A percentile compares a stretch with the other conserved stretches of the same genome.
Conservation (phyloP, 2,329 filamentous ascomycete species). For the Phoma sp. region DNA sequence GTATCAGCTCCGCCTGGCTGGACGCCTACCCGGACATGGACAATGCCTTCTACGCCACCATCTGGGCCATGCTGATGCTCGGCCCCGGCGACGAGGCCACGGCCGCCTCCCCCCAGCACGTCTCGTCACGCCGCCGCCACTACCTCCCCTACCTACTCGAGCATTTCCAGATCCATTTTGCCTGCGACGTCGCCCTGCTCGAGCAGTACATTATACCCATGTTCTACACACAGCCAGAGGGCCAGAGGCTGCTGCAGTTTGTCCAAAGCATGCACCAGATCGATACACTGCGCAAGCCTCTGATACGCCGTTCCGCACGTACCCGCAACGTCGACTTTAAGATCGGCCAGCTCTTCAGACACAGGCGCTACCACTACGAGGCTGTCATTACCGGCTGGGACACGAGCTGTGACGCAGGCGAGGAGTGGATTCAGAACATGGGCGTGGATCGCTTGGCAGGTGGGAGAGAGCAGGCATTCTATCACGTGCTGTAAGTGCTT, state of each 20-base stretch:
- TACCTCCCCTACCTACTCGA: constrained; percentile 70
- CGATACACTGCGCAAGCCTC: constrained; percentile 61
- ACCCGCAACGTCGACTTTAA: constrained; percentile 38
- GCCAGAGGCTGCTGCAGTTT: constrained; percentile 60
- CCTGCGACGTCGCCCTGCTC: constrained; percentile 75
- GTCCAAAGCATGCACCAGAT: constrained; percentile 62
- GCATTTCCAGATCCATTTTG: constrained; percentile 68
- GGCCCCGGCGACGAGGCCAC: constrained; percentile 37
- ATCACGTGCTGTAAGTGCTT: constrained; percentile 79
- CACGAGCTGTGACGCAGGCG: constrained; percentile 62
- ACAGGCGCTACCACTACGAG: constrained; percentile 78
- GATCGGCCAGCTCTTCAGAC: constrained; percentile 83
- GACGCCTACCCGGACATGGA: constrained; percentile 56
- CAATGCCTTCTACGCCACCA: constrained; percentile 71
- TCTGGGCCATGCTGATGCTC: constrained; percentile 69
- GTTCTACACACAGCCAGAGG: constrained; percentile 59
- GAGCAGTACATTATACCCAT: constrained; percentile 71
- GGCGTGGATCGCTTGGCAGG: constrained; percentile 64
- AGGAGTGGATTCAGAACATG: constrained; percentile 70
- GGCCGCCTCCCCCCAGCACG: constrained; percentile 18
- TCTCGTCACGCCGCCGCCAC: constrained; percentile 55
- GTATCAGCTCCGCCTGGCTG: constrained; percentile 35
- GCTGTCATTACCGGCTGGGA: constrained; percentile 92
- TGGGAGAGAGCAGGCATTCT: constrained; percentile 74
- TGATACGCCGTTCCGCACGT: constrained; percentile 18